Conservation (phyloP, 2,329 filamentous ascomycete genomes). For the Fusarium floridanum region DNA sequence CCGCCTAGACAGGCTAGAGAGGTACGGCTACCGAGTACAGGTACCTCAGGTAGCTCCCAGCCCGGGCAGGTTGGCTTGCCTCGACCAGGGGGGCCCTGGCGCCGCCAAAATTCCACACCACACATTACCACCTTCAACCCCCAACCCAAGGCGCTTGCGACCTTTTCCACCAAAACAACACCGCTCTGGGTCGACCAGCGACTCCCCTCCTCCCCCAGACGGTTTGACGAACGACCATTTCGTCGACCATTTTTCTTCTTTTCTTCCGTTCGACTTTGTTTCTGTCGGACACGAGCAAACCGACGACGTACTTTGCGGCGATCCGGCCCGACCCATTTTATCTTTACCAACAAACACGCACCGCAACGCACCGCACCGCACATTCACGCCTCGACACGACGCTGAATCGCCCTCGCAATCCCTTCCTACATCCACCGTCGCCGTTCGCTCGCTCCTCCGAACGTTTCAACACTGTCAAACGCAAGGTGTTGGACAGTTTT, state of each 20-base stretch:
- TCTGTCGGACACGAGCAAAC: conserved; percentile 16
- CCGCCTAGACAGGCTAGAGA: conserved; percentile 30
- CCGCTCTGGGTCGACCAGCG: conserved; percentile 42
- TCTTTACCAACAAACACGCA: not conserved
- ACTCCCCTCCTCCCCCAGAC: conserved; percentile 24
- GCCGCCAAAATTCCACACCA: conserved; percentile 44
- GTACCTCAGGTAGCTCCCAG: conserved; percentile 27
- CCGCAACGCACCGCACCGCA: not conserved
- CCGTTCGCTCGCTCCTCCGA: conserved; percentile 16
- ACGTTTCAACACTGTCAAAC: conserved; percentile 23
- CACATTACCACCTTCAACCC: conserved; percentile 45
- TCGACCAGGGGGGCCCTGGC: conserved; percentile 42
- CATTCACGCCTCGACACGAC: conserved; percentile 16
- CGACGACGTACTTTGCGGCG: conserved; percentile 9
- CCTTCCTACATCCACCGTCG: conserved; percentile 2
- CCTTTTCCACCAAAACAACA: conserved; percentile 48
- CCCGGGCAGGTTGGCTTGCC: conserved; percentile 12
- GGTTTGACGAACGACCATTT: conserved; percentile 20
- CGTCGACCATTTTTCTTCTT: conserved; percentile 22
- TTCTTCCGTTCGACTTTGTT: conserved; percentile 1
- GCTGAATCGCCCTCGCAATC: conserved; percentile 39
- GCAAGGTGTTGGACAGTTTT: conserved; percentile 31
- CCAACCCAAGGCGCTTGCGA: conserved; percentile 46
- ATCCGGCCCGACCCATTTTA: conserved; percentile 12
- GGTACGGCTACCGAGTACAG: conserved; percentile 23